Base-by-base conservation (phyloP, 495 filamentous ascomycete genomes). In the Hypoxylon crocopeplum region DNA sequence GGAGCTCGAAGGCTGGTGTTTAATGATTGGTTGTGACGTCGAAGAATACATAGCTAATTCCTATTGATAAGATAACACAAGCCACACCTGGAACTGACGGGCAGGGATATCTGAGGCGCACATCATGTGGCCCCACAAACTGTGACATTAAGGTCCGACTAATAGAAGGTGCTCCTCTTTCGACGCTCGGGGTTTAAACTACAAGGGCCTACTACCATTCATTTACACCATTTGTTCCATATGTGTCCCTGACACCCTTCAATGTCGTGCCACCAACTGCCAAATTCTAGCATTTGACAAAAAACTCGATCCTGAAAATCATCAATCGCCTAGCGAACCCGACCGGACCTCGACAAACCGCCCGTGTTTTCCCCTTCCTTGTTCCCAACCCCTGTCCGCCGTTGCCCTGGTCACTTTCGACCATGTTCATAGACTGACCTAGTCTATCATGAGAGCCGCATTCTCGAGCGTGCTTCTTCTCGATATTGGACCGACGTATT, bases 381-480 rank as follows among this genome's bases (percentile, higher is more conserved):
- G 34, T 32, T 39, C 22, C 29, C 36, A 33, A 8, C 22, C 44
- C 47, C 15, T 46, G 42, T 27, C 32, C 16, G 19, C 30, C 48
- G 41, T 37, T 54, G 22, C 47, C 39, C 32, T 40, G 48, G 51
- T 27, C 24, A 16, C 49, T 34, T 40, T 48, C 41, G 68, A 68
- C 48, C 58, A 70, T 68, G 68, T 64, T 60, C 47, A 53, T 63
- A 50, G 65, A 63, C 42, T 66, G 68, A 68, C 48, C 52, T 48
- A 50, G 67, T 64, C 61, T 60, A 61, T 59, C 68, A 70, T 68
- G 68, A 65, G 68, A 68, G 68, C 60, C 68, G 68, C 68, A 66
- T 48, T 39, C 27, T 39, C 41, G 45, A 68, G 64, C 68, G 64
- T 59, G 65, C 59, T 61, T 62, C 57, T 52, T 70, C 52, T 66